These are phyloP conservation scores for Fraxinus latifolia DNA, from an alignment of 305 asterid genomes.

Conservation along the genomic window DNA sequence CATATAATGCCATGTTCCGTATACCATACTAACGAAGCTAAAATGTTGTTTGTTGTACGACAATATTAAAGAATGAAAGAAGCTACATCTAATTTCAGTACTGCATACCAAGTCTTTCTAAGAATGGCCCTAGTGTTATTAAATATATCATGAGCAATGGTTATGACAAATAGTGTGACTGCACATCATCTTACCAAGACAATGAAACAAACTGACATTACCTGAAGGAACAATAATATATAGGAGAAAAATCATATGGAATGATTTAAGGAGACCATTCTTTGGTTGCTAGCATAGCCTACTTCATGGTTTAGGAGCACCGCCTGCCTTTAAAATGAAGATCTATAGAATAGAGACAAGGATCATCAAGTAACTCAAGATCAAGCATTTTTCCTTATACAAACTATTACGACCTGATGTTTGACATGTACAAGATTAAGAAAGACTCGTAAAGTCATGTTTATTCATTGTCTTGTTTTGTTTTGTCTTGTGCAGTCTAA, in stretches of 20 bases:
- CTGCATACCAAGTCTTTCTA: neutral
- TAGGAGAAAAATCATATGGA: neutral
- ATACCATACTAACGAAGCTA: neutral
- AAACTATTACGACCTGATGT: neutral
- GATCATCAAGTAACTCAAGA: neutral
- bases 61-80: neutral
- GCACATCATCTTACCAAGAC: neutral
- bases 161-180: neutral
- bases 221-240: neutral
- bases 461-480: neutral
- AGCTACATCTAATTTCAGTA: neutral
- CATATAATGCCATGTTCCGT: neutral
- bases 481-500: neutral
- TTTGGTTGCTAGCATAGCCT: constrained; percentile 4
- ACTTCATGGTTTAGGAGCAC: constrained; percentile 15
- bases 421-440: neutral
- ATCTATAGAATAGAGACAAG: neutral
- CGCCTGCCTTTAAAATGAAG: constrained; percentile 17
- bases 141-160: neutral
- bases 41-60: neutral
- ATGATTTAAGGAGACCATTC: neutral
- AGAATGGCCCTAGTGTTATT: neutral
- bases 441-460: neutral
- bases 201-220: neutral
- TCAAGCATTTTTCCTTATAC: neutral